Evolutionary conservation across 345 rosid genomes (phyloP).

Genomic region (Microcos paniculata): DNA sequence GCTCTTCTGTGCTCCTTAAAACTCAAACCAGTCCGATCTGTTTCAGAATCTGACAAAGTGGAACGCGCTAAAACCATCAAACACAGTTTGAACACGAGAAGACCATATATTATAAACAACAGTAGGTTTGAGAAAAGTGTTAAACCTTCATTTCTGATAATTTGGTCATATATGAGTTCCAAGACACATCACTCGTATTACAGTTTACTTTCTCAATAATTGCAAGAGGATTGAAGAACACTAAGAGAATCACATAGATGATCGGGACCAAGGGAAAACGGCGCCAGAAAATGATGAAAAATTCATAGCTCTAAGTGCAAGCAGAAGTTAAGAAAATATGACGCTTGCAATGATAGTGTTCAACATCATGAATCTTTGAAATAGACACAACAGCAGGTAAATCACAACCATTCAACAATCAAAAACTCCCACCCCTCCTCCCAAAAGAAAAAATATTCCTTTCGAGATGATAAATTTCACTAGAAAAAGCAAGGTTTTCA

Average conservation of each 20-base stretch:
- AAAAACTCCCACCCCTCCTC: background rate
- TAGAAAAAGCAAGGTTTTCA: background rate
- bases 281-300: background rate
- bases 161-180: background rate
- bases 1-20: conserved; percentile 81
- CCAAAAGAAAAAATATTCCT: background rate
- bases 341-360: background rate
- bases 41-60: conserved; percentile 38
- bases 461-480: background rate
- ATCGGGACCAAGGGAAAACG: background rate
- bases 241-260: background rate
- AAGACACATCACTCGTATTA: background rate
- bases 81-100: background rate
- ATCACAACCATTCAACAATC: background rate
- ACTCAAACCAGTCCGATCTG: conserved; percentile 37
- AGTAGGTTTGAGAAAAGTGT: background rate
- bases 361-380: background rate
- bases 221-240: background rate
- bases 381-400: background rate
- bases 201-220: background rate
- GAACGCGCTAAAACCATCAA: background rate
- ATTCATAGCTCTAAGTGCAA: background rate
- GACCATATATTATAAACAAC: background rate
- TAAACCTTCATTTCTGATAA: background rate
- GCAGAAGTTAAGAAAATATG: background rate